Evolutionary conservation across 2,329 filamentous ascomycete genomes (phyloP).

Genomic region (Verticillium tricorpus): DNA sequence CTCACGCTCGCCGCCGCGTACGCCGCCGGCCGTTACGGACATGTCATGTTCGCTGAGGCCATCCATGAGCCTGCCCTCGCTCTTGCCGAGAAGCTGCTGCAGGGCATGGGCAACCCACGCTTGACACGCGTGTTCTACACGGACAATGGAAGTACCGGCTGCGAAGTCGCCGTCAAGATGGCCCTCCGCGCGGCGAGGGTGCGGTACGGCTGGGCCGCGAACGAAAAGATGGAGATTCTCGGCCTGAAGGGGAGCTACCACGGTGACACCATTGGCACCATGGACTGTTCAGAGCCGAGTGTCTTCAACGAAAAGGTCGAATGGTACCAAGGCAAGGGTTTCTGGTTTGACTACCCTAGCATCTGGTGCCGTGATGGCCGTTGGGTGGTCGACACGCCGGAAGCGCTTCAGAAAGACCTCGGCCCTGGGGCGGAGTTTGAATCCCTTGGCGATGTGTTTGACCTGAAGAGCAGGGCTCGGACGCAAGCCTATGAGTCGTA

Average conservation of each 20-base stretch:
- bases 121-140: slow-evolving; percentile 73
- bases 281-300: slow-evolving; percentile 78
- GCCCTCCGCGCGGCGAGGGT: slow-evolving; percentile 63
- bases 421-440: slow-evolving; percentile 38
- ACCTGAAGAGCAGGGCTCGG: slow-evolving; percentile 44
- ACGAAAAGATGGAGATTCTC: slow-evolving; percentile 59
- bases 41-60: slow-evolving; percentile 81
- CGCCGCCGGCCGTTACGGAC: slow-evolving; percentile 77
- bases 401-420: slow-evolving; percentile 39
- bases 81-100: slow-evolving; percentile 61
- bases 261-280: slow-evolving; percentile 82
- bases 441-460: slow-evolving; percentile 54
- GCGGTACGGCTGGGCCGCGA: slow-evolving; percentile 61
- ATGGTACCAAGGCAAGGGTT: slow-evolving; percentile 75
- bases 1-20: slow-evolving; percentile 73
- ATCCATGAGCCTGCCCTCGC: slow-evolving; percentile 74
- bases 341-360: slow-evolving; percentile 77
- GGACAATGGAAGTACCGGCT: slow-evolving; percentile 78
- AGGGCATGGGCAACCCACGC: slow-evolving; percentile 56
- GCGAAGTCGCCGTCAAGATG: slow-evolving; percentile 85
- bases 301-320: slow-evolving; percentile 79
- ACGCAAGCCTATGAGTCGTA: slow-evolving; percentile 48
- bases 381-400: slow-evolving; percentile 61
- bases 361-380: slow-evolving; percentile 61
- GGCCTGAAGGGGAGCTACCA: slow-evolving; percentile 80